Base-by-base conservation (phyloP, 1,284 basidiomycete genomes). In the Sanghuangporus sanghuang region DNA sequence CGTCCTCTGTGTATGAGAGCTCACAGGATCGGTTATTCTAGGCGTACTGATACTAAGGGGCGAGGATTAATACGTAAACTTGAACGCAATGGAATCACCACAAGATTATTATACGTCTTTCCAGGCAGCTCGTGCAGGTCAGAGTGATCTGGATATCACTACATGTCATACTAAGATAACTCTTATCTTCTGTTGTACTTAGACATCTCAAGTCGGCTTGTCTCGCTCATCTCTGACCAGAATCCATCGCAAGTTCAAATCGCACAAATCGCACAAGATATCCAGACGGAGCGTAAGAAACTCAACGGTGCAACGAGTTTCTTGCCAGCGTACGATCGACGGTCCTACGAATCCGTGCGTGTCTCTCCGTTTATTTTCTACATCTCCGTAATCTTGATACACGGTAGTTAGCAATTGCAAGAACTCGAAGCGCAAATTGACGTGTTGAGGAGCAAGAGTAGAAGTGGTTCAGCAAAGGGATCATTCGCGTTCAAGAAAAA, bases 401-500 rank as follows among this genome's bases (percentile, higher is more conserved):
- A 53, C 44, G 64, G 40, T 21, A 46, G 27, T 50, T 64, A 89
- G 89, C 84, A 85, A 81, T 71, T 90, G 56, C 84, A 83, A 69
- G 73, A 73, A 11, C 71, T 89, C 16, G 86, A 89, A 71, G 75
- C 77, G 62, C 72, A 74, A 9, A 66, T 92, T 2, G 81, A 86
- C 57, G 75, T 78, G 0, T 71, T 87, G 14, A 52, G 56, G 14
- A 71, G 75, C 5, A 71, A 78, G 21, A 71, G 75, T 4, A 71
- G 78, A 18, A 74, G 76, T 3, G 73, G 74, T 8, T 77, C 56
- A 44, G 18, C 83, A 3, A 85, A 85, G 68, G 71, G 83, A 0
- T 89, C 82, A 66, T 94, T 94, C 70, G 73, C 85, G 0, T 93
- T 93, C 78, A 90, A 85, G 69, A 81, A 85, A 18, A 87, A 81